Conservation (phyloP, 139 green algal genomes). For the Coelastrella sp. region DNA sequence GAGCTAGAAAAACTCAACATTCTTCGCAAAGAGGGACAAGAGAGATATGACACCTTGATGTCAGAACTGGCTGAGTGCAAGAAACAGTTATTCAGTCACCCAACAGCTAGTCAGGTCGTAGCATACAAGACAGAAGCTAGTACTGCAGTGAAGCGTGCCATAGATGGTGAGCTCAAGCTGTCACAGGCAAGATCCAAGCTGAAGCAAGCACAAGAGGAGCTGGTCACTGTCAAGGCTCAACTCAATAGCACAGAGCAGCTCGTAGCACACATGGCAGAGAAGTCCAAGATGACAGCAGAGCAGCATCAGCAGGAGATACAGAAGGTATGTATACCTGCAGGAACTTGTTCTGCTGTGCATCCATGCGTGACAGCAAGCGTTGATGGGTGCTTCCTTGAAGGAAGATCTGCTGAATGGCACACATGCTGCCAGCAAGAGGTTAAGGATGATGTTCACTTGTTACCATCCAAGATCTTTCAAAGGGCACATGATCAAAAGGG, state of each 20-base stretch:
- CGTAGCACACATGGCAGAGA: not conserved
- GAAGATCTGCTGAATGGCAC: too few relatives aligned
- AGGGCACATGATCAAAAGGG: too few relatives aligned
- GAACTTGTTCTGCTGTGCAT: too few relatives aligned
- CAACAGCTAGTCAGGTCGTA: not conserved
- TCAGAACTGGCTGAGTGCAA: not conserved
- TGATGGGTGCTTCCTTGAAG: too few relatives aligned
- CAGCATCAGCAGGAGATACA: not conserved
- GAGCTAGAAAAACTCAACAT: constrained; percentile 46
- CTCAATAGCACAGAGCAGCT: constrained; percentile 10
- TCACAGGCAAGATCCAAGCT: not conserved
- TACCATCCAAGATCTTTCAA: too few relatives aligned
- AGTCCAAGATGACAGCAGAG: not conserved
- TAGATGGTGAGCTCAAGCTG: not conserved
- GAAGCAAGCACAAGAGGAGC: not conserved
- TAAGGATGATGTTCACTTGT: too few relatives aligned
- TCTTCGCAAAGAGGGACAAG: constrained; percentile 30
- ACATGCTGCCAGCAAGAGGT: too few relatives aligned
- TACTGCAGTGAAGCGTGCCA: not conserved
- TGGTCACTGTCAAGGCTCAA: not conserved
- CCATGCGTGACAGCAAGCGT: too few relatives aligned
- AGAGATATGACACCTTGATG: not conserved
- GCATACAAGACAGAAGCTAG: not conserved
- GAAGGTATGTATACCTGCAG: not conserved
- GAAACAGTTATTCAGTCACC: not conserved